Base-by-base conservation (phyloP, 2,329 filamentous ascomycete genomes). In the Sporothrix protearum region DNA sequence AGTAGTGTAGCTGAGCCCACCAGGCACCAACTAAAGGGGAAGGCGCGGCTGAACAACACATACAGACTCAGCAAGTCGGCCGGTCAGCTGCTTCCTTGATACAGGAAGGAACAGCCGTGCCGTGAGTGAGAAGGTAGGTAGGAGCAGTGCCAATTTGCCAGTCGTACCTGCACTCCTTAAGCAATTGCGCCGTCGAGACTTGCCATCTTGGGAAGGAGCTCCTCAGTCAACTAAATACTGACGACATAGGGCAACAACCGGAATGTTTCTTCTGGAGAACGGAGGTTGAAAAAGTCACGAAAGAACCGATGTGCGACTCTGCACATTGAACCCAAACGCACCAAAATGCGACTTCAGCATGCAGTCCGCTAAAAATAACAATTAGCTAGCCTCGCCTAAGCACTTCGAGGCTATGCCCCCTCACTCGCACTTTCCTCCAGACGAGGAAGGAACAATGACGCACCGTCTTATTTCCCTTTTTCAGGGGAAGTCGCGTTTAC, bases 401-500 rank as follows among this genome's bases (percentile, higher is more conserved):
- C 49, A 12, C 28, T 53, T 53, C 49, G 49, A 53, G 25, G 33
- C 49, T 53, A 22, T 42, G 19, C 39, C 39, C n/a, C 30, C n/a
- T 42, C 30, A 12, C 14, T 30, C n/a, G n/a, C 12, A 36, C 49
- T 36, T 47, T 33, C n/a, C 22, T 51, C 57, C 51, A 33, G 28
- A 55, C 3, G 59, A 49, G 49, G 39, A 53, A 70, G 70, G 70
- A 49, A 22, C 63, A 71, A 71, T 51, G 64, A 71, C 70, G 33
- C 39, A 61, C 70, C 70, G 70, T 71, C 70, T 71, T 71, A 71
- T 59, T 55, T 33, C 25, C 25, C 64, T 1, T 66, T 64, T 33
- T 5, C 19, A 39, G 49, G 25, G 69, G 49, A 42, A 67, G 69
- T 47, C 36, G 57, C 59, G 12, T 45, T 45, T 39, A 45, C 47